Percentiles rank a stretch among this genome's conserved stretches.
Evolutionary conservation across 805 yeast genomes (phyloP).

Genomic region (Isabelozyma rhagii): DNA sequence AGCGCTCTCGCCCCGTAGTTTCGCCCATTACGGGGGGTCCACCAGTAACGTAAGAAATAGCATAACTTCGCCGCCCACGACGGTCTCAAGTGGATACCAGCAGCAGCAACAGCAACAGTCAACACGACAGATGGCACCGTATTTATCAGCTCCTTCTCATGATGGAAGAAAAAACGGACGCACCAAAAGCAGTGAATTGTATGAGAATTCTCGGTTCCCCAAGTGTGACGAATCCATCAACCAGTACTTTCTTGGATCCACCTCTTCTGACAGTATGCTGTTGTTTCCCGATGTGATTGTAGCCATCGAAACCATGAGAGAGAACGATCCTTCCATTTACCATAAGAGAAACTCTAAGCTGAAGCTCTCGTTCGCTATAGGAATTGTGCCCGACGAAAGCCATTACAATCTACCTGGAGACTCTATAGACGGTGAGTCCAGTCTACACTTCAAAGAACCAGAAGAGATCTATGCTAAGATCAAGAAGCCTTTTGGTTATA

Average conservation of each 20-base stretch:
- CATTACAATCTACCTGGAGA: conserved; percentile 14
- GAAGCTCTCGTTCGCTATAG: conserved; percentile 47
- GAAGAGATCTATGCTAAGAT: conserved; percentile 79
- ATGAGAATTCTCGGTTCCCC: conserved; percentile 25
- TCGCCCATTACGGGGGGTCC: not conserved
- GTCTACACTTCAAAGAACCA: conserved; percentile 49
- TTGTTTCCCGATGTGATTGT: conserved; percentile 62
- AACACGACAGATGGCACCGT: not conserved
- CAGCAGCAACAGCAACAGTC: not conserved
- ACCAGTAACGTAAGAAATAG: conserved; percentile 12
- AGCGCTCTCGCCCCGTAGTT: conserved; percentile 31
- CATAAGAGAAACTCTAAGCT: conserved; percentile 35
- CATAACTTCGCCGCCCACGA: conserved; percentile 3
- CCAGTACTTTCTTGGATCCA: conserved; percentile 64
- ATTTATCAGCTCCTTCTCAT: not conserved
- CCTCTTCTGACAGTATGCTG: conserved; percentile 33
- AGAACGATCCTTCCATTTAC: conserved; percentile 40
- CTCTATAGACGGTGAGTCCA: conserved; percentile 10
- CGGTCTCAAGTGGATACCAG: not conserved
- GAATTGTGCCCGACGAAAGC: conserved; percentile 38
- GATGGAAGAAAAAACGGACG: not conserved
- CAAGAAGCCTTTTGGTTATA: conserved; percentile 76
- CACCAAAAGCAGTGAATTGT: conserved; percentile 9
- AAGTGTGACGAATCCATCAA: conserved; percentile 58
- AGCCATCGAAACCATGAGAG: conserved; percentile 37